Evolutionary conservation across 768 basidiomycete genomes (phyloP), one percentile per base, ranked within the genome.

Genomic region (Myochromella boudieri): DNA sequence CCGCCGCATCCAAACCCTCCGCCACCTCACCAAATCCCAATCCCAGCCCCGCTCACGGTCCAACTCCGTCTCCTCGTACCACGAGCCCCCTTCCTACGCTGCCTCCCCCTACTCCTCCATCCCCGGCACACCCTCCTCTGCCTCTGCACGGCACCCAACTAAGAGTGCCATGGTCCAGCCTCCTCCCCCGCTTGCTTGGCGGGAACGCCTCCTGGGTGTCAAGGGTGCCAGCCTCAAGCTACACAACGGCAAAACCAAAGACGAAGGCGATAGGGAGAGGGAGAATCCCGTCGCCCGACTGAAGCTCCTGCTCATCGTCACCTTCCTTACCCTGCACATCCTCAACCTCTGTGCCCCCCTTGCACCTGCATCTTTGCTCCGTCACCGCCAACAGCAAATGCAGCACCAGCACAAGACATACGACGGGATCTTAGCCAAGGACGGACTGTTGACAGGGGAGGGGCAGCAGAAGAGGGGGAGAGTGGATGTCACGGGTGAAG

Each of bases 281-380:
- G 82, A 89, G 62, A 89, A 89, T 60, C 95, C 95, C 0, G 86
- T 92, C 21, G 85, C 87, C 3, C 70, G 92, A 29, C 75, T 99
- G 50, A 97, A 97, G 68, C 76, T 98, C 12, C 80, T 97, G 47
- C 72, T 98, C 59, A 91, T 99, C 55, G 84, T 85, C 14, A 85
- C 94, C 3, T 99, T 98, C 80, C 76, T 95, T 54, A 84, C 84
- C 0, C 70, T 99, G 2, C 97, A 99, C 56, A 81, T 94, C 44
- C 78, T 97, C 52, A 98, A 97, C 72, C 80, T 98, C 48, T 87
- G 86, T 64, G 89, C 95, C 0, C 94, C 97, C 0, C 80, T 99
- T 39, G 87, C 94, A 0, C 81, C 56, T 63, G 33, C 29, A 3
- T 42, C 48, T 0, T 11, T 42, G 7, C 18, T 27, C 32, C 34